Evolutionary conservation across 2,329 filamentous ascomycete species (phyloP).

Genomic region (Aspergillus fijiensis): DNA sequence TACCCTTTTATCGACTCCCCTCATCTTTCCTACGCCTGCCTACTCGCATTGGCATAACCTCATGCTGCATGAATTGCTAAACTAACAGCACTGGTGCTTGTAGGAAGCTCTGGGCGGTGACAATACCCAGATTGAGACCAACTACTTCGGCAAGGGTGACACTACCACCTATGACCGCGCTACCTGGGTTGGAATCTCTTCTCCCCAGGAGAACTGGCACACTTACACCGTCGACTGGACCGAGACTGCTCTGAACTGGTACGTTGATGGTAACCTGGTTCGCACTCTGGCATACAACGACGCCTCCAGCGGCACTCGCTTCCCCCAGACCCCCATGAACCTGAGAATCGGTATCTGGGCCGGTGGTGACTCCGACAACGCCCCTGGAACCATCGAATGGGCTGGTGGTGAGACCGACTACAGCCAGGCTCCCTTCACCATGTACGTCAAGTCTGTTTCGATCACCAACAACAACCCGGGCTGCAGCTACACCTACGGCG

Average conservation of each 20-base stretch:
- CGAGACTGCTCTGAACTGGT: constrained; percentile 62
- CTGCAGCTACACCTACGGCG: constrained; percentile 51
- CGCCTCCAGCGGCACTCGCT: constrained; percentile 58
- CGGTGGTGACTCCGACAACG: constrained; percentile 54
- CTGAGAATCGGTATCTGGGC: constrained; percentile 70
- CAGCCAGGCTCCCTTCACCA: constrained; percentile 64
- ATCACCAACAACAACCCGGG: constrained; percentile 56
- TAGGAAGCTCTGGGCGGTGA: constrained; percentile 41
- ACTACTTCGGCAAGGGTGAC: constrained; percentile 95
- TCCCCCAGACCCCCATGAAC: constrained; percentile 73
- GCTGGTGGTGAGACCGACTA: constrained; percentile 70
- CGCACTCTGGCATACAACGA: constrained; percentile 62
- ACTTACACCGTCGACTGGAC: constrained; percentile 64
- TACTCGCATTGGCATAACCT: background rate
- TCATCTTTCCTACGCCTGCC: background rate
- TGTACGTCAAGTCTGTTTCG: constrained; percentile 66
- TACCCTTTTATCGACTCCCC: background rate
- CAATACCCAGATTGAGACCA: constrained; percentile 62
- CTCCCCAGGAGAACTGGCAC: constrained; percentile 54
- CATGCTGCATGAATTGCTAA: constrained; percentile 51
- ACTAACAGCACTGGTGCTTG: constrained; percentile 31
- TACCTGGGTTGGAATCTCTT: constrained; percentile 66
- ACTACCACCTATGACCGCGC: constrained; percentile 78
- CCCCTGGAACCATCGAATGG: constrained; percentile 61
- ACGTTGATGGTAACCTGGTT: constrained; percentile 60